Base-by-base conservation (phyloP, 257 asterid genomes). In the Scutellaria barbata region DNA sequence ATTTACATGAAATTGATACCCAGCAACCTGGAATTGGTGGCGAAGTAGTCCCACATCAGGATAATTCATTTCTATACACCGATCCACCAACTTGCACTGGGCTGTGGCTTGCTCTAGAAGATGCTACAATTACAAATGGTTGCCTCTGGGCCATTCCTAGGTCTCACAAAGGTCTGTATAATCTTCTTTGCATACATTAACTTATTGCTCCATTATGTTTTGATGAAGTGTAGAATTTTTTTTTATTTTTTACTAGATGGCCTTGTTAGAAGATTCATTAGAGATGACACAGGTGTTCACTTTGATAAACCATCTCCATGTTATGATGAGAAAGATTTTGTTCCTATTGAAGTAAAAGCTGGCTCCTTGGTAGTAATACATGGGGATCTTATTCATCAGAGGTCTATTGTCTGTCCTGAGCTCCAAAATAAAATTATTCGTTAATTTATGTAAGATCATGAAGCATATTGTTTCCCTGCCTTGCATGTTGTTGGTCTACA, bases 91-190 rank as follows among this genome's bases (percentile, higher is more conserved):
- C 97, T 66, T 93, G 98, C 85, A 93, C 94, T 0, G 98, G 96
- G 35, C 79, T 93, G 70, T 93, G 97, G 98, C 87, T 93, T 25
- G 97, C 98, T 77, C 79, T 93, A 67, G 88, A 93, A 76, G 97
- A 93, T 46, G 87, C 97, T 69, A 90, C 95, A 14, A 61, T 81
- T 46, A 72, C 71, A 78, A 93, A 92, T 75, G 98, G 98, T 58
- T 92, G 98, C 83, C 85, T 92, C 62, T 93, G 98, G 98, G 96
- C 96, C 80, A 87, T 90, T 71, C 96, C 97, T 37, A 89, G 92
- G 48, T 93, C 97, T 63, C 97, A 90, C 45, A 87, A 82, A 86
- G 80, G 98, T 90, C 20, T 30, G 35, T 30, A 77, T 46, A 22
- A 35, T 72, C 40, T 35, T 53, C 35, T 63, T 17, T n/a, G 52